Conservation (phyloP, 192 early-diverging fungal species). For the Geranomyces variabilis region DNA sequence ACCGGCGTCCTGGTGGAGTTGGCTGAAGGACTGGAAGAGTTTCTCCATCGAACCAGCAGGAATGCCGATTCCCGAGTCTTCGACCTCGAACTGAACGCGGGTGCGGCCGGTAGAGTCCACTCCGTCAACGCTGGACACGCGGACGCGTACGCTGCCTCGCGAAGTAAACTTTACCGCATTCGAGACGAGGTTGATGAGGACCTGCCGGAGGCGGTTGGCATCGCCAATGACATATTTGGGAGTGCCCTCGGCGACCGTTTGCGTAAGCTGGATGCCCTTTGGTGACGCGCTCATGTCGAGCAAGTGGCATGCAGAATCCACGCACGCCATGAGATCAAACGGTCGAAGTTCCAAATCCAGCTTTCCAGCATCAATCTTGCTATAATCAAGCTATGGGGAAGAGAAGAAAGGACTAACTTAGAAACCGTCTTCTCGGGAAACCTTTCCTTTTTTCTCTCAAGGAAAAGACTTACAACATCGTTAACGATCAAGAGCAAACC, state of each 20-base stretch:
- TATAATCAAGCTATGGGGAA: slow-evolving; percentile 25
- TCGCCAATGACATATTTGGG: slow-evolving; percentile 48
- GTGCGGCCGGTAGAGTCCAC: background rate
- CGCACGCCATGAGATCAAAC: slow-evolving; percentile 26
- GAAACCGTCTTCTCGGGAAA: background rate
- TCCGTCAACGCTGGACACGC: slow-evolving; percentile 35
- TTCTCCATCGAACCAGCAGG: slow-evolving; percentile 55
- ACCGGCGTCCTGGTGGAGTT: slow-evolving; percentile 51
- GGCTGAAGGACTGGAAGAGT: slow-evolving; percentile 68
- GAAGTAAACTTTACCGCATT: slow-evolving; percentile 63
- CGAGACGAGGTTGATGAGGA: slow-evolving; percentile 55
- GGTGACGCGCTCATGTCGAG: slow-evolving; percentile 11
- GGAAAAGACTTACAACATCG: slow-evolving; percentile 33
- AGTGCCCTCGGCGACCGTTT: slow-evolving; percentile 6
- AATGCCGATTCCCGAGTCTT: slow-evolving; percentile 69
- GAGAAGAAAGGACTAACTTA: background rate
- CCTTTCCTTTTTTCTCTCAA: background rate
- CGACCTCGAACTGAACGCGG: slow-evolving; percentile 1
- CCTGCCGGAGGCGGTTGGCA: slow-evolving; percentile 56
- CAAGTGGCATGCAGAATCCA: slow-evolving; percentile 15
- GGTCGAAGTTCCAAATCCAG: slow-evolving; percentile 24
- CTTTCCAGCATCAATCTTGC: slow-evolving; percentile 35
- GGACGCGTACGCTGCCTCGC: slow-evolving; percentile 42
- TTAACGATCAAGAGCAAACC: slow-evolving; percentile 35
- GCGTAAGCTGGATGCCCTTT: slow-evolving; percentile 26